Base-by-base conservation (phyloP, 441 rosid species). In the Francoa sonchifolia region DNA sequence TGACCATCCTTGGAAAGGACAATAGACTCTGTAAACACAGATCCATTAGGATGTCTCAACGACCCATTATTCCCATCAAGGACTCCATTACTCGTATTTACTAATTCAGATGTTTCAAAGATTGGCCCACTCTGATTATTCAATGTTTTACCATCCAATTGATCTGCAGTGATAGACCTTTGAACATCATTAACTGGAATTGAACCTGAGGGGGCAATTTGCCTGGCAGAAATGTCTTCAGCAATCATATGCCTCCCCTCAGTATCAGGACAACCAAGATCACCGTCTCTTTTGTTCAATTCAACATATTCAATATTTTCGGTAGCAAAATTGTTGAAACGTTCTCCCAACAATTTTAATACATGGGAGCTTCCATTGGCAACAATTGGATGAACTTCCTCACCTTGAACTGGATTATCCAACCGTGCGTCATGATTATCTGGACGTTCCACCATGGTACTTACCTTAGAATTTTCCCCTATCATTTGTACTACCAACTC, bases 401-500 rank as follows among this genome's bases (percentile, higher is more conserved):
- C 61, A 44, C 25, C 48, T 46, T 35, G 56, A 62, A 57, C 63
- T 30, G 59, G 40, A 45, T 37, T 39, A 52, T 38, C 65, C 21
- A n/a, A 22, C 33, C 21, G 23, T 8, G 48, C 6, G 23, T 25
- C 42, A 56, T 33, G n/a, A 45, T 54, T 53, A 39, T 39, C 52
- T 29, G 59, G 57, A 62, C 59, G 50, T 34, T 52, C 76, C 39
- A 54, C 33, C n/a, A n/a, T n/a, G 33, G 60, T 39, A 49, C 36
- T 54, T 13, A 64, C 41, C 49, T 51, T 53, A 29, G 76, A 57
- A 54, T 62, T 61, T 20, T 48, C 50, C n/a, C 14, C 39, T 50
- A 63, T 68, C 27, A 58, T 55, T 63, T 63, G 81, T 46, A 56
- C 56, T 47, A 66, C 78, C 6, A 56, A 54, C 54, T 82, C 88